Evolutionary conservation across 148 eudicot species (phyloP).

Genomic region (Camellia sinensis): DNA sequence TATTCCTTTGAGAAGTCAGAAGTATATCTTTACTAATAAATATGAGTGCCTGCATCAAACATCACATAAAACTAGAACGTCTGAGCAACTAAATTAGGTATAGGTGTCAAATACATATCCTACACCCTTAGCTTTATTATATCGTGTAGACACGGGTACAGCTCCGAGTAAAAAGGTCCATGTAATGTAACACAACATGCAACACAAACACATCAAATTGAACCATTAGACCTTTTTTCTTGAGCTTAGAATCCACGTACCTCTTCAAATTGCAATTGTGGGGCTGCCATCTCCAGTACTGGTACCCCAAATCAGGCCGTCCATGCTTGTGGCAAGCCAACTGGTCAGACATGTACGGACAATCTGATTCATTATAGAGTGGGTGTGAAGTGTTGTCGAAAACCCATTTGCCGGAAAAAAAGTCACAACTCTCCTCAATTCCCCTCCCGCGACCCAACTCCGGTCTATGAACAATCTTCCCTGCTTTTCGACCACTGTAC

Average conservation of each 20-base stretch:
- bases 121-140: no score
- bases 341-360: constrained; percentile 96
- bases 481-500: constrained; percentile 58
- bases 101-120: no score
- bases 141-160: no score
- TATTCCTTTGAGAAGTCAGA: no score
- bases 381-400: constrained; percentile 73
- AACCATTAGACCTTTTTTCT: not conserved
- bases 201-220: not conserved
- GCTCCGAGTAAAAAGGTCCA: no score
- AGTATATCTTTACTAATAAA: no score
- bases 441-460: constrained; percentile 26
- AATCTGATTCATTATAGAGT: constrained; percentile 75
- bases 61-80: no score
- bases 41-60: no score
- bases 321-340: constrained; percentile 97
- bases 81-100: no score
- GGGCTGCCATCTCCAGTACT: constrained; percentile 95
- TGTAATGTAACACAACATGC: not conserved
- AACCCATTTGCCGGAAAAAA: constrained; percentile 90
- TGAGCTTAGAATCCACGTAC: constrained; percentile 27
- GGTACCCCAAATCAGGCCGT: constrained; percentile 69
- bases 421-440: constrained; percentile 50
- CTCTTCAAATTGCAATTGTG: constrained; percentile 79
- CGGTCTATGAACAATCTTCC: constrained; percentile 25